These are phyloP conservation scores for Mucor irregularis DNA, from an alignment of 371 early-diverging fungal species.

Conservation along the genomic window DNA sequence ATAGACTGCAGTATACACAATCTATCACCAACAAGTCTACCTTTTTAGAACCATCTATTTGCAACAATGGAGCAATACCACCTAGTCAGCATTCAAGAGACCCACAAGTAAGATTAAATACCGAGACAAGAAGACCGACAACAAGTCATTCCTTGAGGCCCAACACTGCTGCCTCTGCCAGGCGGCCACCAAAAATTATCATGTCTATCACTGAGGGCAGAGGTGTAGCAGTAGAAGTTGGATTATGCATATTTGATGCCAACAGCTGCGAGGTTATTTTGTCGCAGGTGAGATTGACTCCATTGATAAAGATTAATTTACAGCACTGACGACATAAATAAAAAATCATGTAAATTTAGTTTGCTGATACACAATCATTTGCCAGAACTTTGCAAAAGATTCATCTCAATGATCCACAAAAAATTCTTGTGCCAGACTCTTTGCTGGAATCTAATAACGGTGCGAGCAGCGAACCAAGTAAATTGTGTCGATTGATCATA, in stretches of 20 bases:
- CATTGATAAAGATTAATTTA: too few relatives aligned
- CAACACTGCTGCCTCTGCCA: background rate
- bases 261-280: conserved; percentile 61
- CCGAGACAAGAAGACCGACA: background rate
- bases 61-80: too few relatives aligned
- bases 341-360: conserved; percentile 31
- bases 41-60: too few relatives aligned
- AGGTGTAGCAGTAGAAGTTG: conserved; percentile 60
- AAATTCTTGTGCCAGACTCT: conserved; percentile 38
- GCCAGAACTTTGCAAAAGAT: conserved; percentile 64
- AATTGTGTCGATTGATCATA: conserved; percentile 50
- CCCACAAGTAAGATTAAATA: background rate
- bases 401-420: conserved; percentile 57
- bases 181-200: conserved; percentile 6
- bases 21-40: too few relatives aligned
- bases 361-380: conserved; percentile 69
- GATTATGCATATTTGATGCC: conserved; percentile 64
- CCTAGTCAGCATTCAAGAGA: background rate
- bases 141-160: background rate
- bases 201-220: conserved; percentile 55
- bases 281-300: conserved; percentile 57
- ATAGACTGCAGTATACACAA: too few relatives aligned
- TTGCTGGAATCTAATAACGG: background rate
- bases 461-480: conserved; percentile 38
- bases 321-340: background rate